Percentiles rank a stretch among this genome's conserved stretches.
Evolutionary conservation across 306 rosid genomes (phyloP).

Genomic region (Glycine tomentella): DNA sequence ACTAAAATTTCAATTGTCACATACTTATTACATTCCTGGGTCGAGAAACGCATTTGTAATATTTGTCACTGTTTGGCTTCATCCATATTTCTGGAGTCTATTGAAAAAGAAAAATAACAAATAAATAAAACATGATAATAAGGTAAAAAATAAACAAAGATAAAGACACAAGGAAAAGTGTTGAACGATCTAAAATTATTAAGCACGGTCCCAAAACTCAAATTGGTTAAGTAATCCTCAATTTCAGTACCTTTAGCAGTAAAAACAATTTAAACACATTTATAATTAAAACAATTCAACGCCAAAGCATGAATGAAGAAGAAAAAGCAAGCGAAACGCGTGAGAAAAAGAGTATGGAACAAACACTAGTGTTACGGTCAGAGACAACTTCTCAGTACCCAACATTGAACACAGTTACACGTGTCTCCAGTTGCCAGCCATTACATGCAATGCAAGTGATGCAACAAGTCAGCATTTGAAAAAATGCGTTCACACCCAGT

Average conservation of each 20-base stretch:
- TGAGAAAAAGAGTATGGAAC: constrained; percentile 7
- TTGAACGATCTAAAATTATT: no score
- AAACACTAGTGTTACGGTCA: constrained; percentile 31
- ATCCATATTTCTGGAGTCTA: constrained; percentile 91
- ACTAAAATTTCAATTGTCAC: constrained; percentile 29
- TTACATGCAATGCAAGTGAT: background rate
- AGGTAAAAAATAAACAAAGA: background rate
- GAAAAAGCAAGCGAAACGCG: constrained; percentile 24
- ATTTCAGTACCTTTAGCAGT: background rate
- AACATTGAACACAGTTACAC: constrained; percentile 29
- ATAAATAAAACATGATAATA: background rate
- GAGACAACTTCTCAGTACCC: constrained; percentile 34
- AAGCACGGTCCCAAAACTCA: background rate
- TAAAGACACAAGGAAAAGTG: background rate
- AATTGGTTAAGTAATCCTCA: background rate
- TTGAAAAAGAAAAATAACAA: constrained; percentile 13
- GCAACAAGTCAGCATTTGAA: no score
- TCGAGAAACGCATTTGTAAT: constrained; percentile 69
- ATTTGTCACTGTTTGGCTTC: constrained; percentile 77
- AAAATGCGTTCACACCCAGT: background rate
- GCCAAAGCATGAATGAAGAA: no score
- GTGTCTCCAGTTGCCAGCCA: constrained; percentile 32
- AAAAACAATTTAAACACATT: background rate
- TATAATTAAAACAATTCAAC: no score
- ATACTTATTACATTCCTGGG: constrained; percentile 69